Evolutionary conservation across 129 eudicot species (phyloP).

Genomic region (Artemisia annua): DNA sequence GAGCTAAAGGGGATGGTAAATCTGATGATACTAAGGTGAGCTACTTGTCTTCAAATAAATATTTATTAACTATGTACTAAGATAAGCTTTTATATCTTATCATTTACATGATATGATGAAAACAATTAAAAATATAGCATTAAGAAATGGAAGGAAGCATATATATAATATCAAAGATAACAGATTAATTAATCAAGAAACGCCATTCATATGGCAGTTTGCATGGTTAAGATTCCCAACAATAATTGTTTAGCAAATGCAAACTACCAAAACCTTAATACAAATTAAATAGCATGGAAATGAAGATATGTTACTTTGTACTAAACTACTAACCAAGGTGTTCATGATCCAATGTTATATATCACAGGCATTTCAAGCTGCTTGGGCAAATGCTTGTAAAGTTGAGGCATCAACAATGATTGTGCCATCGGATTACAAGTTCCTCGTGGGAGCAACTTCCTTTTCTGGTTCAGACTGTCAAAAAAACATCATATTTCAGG

Average conservation of each 20-base stretch:
- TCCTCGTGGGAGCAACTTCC: slow-evolving; percentile 78
- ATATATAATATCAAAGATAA: not conserved
- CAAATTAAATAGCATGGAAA: not conserved
- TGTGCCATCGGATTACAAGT: slow-evolving; percentile 61
- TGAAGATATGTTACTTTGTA: not conserved
- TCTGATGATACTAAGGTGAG: slow-evolving; percentile 77
- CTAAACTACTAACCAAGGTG: slow-evolving; percentile 27
- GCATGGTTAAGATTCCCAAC: slow-evolving; percentile 17
- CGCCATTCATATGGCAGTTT: slow-evolving; percentile 13
- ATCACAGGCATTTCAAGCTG: slow-evolving; percentile 79
- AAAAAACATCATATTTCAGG: slow-evolving; percentile 63
- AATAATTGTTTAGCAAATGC: slow-evolving; percentile 2
- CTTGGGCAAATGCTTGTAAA: slow-evolving; percentile 75
- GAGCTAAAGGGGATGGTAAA: slow-evolving; percentile 83
- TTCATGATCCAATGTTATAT: slow-evolving; percentile 12
- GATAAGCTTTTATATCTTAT: not conserved
- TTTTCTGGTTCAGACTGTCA: slow-evolving; percentile 76
- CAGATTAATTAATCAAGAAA: not conserved
- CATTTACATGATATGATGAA: not conserved
- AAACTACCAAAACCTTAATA: not conserved
- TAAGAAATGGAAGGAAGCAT: no score
- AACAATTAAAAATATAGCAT: not conserved
- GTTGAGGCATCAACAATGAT: slow-evolving; percentile 58
- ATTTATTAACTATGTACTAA: not conserved
- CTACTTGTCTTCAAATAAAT: not conserved